These are phyloP conservation scores for Phoma sp. DNA, from an alignment of 2,329 filamentous ascomycete species.

Conservation along the genomic window DNA sequence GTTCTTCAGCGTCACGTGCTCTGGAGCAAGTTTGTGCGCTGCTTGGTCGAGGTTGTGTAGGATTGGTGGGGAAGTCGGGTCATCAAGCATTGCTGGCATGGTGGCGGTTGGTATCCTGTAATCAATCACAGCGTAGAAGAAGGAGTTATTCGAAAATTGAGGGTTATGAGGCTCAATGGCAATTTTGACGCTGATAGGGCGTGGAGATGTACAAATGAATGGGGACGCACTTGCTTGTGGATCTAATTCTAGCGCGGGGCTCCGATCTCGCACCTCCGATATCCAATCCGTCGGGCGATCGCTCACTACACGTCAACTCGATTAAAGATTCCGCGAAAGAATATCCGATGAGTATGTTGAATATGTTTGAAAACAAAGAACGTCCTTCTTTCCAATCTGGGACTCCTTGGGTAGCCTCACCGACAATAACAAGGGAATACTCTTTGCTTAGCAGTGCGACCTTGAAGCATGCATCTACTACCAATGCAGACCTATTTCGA, in stretches of 20 bases:
- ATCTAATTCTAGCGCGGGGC: conserved; percentile 8
- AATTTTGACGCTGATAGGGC: conserved; percentile 19
- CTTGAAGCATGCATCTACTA: no score
- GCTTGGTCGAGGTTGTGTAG: conserved; percentile 67
- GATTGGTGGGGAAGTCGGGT: conserved; percentile 63
- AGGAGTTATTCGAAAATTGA: neutral
- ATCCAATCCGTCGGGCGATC: neutral
- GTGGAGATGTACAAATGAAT: neutral
- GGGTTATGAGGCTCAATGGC: neutral
- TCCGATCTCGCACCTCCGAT: conserved; percentile 9
- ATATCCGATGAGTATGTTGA: no score
- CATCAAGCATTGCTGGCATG: conserved; percentile 19
- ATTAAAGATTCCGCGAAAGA: no score
- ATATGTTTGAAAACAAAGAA: no score
- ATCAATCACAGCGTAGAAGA: neutral
- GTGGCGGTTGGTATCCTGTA: neutral
- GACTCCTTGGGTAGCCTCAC: no score
- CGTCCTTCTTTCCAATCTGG: no score
- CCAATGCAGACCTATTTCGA: no score
- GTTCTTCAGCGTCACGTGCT: conserved; percentile 79
- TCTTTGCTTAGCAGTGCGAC: no score
- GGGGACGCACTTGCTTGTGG: neutral
- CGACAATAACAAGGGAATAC: no score
- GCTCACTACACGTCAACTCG: no score
- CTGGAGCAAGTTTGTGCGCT: conserved; percentile 70